Conservation (phyloP, 352 stramenopile genomes). For the Peronospora destructor region DNA sequence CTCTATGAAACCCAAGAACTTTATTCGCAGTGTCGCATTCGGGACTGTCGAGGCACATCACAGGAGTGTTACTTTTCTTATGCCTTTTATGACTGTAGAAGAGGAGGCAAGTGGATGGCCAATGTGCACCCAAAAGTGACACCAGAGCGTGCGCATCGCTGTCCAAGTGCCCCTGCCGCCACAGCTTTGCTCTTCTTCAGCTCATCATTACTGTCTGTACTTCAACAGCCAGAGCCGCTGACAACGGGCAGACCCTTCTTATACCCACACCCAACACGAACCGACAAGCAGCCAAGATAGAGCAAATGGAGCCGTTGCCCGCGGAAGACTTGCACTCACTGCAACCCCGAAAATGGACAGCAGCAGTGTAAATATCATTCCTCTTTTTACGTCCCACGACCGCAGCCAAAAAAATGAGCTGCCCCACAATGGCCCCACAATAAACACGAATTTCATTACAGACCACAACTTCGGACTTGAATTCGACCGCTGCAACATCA, state of each 20-base stretch:
- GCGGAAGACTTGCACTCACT: conserved; percentile 52
- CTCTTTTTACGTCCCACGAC: conserved; percentile 55
- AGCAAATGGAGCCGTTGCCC: conserved; percentile 49
- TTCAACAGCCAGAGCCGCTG: conserved; percentile 59
- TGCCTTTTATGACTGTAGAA: conserved; percentile 68
- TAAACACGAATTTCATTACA: conserved; percentile 63
- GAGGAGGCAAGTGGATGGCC: conserved; percentile 68
- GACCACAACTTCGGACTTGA: conserved; percentile 51
- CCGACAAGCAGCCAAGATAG: conserved; percentile 52
- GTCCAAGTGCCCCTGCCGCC: conserved; percentile 41
- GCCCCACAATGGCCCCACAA: too few relatives aligned
- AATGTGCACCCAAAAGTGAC: conserved; percentile 68
- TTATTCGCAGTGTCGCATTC: conserved; percentile 70
- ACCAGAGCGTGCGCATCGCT: conserved; percentile 36
- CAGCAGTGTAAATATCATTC: conserved; percentile 72
- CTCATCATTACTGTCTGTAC: conserved; percentile 29
- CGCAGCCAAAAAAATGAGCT: conserved; percentile 79
- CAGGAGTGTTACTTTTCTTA: conserved; percentile 77
- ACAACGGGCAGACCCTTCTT: conserved; percentile 76
- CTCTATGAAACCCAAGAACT: conserved; percentile 70
- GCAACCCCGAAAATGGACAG: conserved; percentile 56
- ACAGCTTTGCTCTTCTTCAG: conserved; percentile 60
- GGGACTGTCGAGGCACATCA: conserved; percentile 61
- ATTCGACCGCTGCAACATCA: conserved; percentile 46
- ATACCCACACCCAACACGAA: conserved; percentile 74